Evolutionary conservation across 768 basidiomycete genomes (phyloP).

Genomic region (Mycena latifolia): DNA sequence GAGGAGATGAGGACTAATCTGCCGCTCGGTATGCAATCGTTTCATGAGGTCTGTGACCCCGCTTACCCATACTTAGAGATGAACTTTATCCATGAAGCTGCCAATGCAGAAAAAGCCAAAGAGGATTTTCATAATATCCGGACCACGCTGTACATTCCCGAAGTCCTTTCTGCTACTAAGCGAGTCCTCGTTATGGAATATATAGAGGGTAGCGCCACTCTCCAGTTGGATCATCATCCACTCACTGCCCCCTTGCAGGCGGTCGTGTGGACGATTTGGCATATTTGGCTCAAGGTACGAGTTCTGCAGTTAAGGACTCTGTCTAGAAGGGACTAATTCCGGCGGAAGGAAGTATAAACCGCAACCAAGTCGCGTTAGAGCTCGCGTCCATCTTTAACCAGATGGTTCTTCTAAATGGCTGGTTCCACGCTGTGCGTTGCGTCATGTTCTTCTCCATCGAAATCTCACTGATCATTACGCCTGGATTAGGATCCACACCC

Average conservation of each 20-base stretch:
- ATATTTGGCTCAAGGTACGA: slow-evolving; percentile 68
- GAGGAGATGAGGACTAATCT: slow-evolving; percentile 93
- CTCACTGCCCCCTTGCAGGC: slow-evolving; percentile 41
- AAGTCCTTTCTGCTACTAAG: slow-evolving; percentile 84
- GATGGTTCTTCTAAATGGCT: slow-evolving; percentile 97
- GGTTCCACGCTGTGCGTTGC: slow-evolving; percentile 81
- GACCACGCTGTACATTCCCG: slow-evolving; percentile 90
- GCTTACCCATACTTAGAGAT: too few species aligned
- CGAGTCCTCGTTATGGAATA: slow-evolving; percentile 96
- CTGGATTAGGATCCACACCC: slow-evolving; percentile 83
- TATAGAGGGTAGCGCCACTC: slow-evolving; percentile 63
- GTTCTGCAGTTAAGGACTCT: too few species aligned
- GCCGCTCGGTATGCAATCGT: slow-evolving; percentile 24
- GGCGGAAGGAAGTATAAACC: slow-evolving; percentile 79
- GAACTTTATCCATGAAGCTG: slow-evolving; percentile 93
- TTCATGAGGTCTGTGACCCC: neutral
- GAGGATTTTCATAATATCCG: slow-evolving; percentile 77
- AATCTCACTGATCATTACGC: slow-evolving; percentile 24
- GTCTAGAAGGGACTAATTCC: too few species aligned
- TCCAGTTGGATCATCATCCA: too few species aligned
- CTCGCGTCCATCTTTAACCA: slow-evolving; percentile 90
- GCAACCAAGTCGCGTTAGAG: slow-evolving; percentile 94
- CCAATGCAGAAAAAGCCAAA: slow-evolving; percentile 79
- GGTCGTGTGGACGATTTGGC: slow-evolving; percentile 89
- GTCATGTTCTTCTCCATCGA: slow-evolving; percentile 8